Evolutionary conservation across 192 early-diverging fungal species (phyloP).

Genomic region (Mortierella claussenii): DNA sequence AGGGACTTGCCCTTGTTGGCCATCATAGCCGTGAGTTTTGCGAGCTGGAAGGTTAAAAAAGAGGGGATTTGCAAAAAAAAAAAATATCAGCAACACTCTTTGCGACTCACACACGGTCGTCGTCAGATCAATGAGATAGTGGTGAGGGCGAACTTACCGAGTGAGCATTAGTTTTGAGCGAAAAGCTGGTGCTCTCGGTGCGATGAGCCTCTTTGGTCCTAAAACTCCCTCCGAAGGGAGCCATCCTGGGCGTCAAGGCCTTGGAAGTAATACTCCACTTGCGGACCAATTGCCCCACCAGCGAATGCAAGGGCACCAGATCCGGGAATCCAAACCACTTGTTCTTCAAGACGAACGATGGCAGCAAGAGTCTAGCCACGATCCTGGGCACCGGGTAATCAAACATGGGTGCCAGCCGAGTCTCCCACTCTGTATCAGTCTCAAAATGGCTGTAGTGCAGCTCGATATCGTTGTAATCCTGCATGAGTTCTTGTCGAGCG

Average conservation of each 20-base stretch:
- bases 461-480: slow-evolving; percentile 43
- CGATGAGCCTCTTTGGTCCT: slow-evolving; percentile 41
- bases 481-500: slow-evolving; percentile 66
- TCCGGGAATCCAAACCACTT: slow-evolving; percentile 42
- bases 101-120: no score
- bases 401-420: slow-evolving; percentile 57
- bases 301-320: slow-evolving; percentile 27
- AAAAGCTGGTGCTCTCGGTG: slow-evolving; percentile 49
- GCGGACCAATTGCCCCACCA: slow-evolving; percentile 35
- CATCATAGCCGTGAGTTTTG: slow-evolving; percentile 69
- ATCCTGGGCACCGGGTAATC: slow-evolving; percentile 57
- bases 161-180: slow-evolving; percentile 50
- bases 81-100: slow-evolving; percentile 5
- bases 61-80: not conserved
- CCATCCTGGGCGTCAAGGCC: slow-evolving; percentile 24
- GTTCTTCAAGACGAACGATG: slow-evolving; percentile 19
- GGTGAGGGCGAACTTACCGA: slow-evolving; percentile 30
- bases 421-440: slow-evolving; percentile 31
- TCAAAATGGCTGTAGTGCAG: slow-evolving; percentile 22
- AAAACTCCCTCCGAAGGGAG: slow-evolving; percentile 24
- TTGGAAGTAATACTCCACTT: slow-evolving; percentile 41
- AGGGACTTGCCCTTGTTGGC: slow-evolving; percentile 61
- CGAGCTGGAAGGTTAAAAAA: no score
- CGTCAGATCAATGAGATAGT: no score
- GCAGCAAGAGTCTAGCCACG: slow-evolving; percentile 61